phyloP scores from a whole-genome alignment of 768 basidiomycete species.

The Amanita fuliginea region DNA sequence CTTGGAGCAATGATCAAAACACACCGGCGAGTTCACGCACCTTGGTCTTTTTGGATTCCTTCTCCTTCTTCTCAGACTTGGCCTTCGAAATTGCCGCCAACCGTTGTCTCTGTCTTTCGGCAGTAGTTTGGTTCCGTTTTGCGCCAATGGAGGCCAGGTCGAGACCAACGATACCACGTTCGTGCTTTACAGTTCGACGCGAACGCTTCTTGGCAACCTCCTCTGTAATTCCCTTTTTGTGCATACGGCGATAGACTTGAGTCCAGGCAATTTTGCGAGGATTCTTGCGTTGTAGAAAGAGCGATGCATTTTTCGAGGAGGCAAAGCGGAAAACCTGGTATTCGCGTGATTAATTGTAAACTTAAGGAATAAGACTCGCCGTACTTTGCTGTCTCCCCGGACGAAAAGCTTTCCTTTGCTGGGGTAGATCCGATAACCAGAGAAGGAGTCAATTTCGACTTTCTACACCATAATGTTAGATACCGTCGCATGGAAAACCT shows the following conservation, averaged over 20 bases:
- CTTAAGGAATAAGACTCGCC: slow-evolving; percentile 9
- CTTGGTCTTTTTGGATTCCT: slow-evolving; percentile 87
- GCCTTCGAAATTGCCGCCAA: slow-evolving; percentile 85
- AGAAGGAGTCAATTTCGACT: slow-evolving; percentile 98
- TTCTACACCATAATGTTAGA: slow-evolving; percentile 42
- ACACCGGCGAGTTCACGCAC: slow-evolving; percentile 23
- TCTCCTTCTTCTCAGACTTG: slow-evolving; percentile 94
- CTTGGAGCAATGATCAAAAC: background rate
- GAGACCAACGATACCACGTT: slow-evolving; percentile 96
- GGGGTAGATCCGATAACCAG: slow-evolving; percentile 96
- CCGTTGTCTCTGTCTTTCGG: slow-evolving; percentile 71
- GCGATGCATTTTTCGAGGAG: slow-evolving; percentile 85
- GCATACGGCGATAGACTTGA: slow-evolving; percentile 86
- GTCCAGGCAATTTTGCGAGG: slow-evolving; percentile 99
- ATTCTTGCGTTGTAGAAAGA: slow-evolving; percentile 99
- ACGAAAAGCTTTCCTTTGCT: slow-evolving; percentile 94
- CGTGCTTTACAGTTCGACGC: slow-evolving; percentile 93
- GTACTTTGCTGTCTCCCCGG: slow-evolving; percentile 90
- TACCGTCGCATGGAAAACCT: slow-evolving; percentile 8
- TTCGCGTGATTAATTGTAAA: background rate
- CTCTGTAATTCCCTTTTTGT: slow-evolving; percentile 99
- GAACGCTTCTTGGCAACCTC: slow-evolving; percentile 99
- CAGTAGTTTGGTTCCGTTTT: slow-evolving; percentile 85
- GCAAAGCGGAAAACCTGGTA: slow-evolving; percentile 90
- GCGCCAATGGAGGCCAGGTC: slow-evolving; percentile 88